A percentile compares a stretch with the other conserved stretches of the same genome.
Evolutionary conservation across 805 yeast species (phyloP).

Genomic region (Jamesozyma hellenica): DNA sequence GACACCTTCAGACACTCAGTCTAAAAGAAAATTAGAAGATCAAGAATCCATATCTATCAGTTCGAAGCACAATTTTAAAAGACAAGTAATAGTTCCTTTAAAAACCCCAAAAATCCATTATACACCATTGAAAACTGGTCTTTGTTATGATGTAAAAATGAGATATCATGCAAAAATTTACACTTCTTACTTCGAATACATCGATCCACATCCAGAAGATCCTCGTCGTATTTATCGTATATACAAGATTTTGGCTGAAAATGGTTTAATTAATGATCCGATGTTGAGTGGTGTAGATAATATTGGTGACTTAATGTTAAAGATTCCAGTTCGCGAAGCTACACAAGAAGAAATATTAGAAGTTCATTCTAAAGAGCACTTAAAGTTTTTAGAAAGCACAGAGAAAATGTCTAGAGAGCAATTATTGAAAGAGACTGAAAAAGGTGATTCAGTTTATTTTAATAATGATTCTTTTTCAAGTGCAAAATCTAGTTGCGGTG

Average conservation of each 20-base stretch:
- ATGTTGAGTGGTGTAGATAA: slow-evolving; percentile 57
- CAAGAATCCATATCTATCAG: too few species aligned
- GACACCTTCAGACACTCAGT: too few species aligned
- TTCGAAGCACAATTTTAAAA: slow-evolving; percentile 10
- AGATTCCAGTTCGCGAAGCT: slow-evolving; percentile 87
- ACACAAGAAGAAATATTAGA: slow-evolving; percentile 71
- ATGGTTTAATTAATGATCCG: slow-evolving; percentile 78
- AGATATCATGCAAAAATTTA: slow-evolving; percentile 92
- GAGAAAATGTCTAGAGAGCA: slow-evolving; percentile 67
- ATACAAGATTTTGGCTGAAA: slow-evolving; percentile 87
- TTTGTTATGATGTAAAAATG: slow-evolving; percentile 95
- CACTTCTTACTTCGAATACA: slow-evolving; percentile 84
- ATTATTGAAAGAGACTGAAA: slow-evolving; percentile 72
- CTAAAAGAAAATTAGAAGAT: too few species aligned
- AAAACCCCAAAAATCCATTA: slow-evolving; percentile 60
- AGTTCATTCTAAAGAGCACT: slow-evolving; percentile 78
- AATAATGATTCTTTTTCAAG: slow-evolving; percentile 81
- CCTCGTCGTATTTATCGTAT: slow-evolving; percentile 92
- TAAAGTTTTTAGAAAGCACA: slow-evolving; percentile 65
- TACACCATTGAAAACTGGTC: slow-evolving; percentile 75
- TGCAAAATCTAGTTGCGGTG: slow-evolving; percentile 92
- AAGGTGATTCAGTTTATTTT: slow-evolving; percentile 89
- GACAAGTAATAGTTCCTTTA: slow-evolving; percentile 43
- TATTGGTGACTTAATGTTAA: slow-evolving; percentile 78
- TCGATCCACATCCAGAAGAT: slow-evolving; percentile 98